Base-by-base conservation (phyloP, 2,329 filamentous ascomycete genomes). In the Trichoderma sp. region DNA sequence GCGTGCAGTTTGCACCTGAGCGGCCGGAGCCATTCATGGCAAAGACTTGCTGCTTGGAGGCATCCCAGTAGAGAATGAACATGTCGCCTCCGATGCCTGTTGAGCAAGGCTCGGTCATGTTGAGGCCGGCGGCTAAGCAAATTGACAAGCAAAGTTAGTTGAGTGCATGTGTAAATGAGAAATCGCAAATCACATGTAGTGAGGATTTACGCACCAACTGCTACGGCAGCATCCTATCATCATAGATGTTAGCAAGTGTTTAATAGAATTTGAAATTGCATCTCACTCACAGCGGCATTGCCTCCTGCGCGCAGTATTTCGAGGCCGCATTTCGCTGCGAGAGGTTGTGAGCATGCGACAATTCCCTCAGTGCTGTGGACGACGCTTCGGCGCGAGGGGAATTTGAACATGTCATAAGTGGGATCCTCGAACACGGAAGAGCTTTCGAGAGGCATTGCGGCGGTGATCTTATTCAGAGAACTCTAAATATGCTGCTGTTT, bases 51-150 rank as follows among this genome's bases (percentile, higher is more conserved):
- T 92, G 92, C 0, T 91, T 93, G 76, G 91, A 88, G 56, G 94
- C 93, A 79, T 97, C 89, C 84, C 95, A 98, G 86, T 90, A 98
- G 43, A 98, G 89, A 81, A 95, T 95, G 83, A 98, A 99, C 90
- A 97, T 94, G 83, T 99, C 96, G 74, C 96, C 96, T 71, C 96
- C 96, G 73, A 99, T 98, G 53, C 96, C 96, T 0, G 96, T 98
- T 6, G 93, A 96, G 72, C 91, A 90, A 8, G 96, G 96, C 80
- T 99, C 96, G 0, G 95, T 97, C 79, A 98, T 89, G 82, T 98
- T 98, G 71, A 99, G 86, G 6, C 91, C 94, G 36, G 96, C 96
- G 58, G 96, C 95, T 93, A 72, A 4, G 3, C 5, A 30, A 32
- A 58, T 14, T 14, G 9, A 0, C n/a, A 14, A n/a, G 11, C 21